Base-by-base conservation (phyloP, 257 asterid species). In the Rehmannia glutinosa region DNA sequence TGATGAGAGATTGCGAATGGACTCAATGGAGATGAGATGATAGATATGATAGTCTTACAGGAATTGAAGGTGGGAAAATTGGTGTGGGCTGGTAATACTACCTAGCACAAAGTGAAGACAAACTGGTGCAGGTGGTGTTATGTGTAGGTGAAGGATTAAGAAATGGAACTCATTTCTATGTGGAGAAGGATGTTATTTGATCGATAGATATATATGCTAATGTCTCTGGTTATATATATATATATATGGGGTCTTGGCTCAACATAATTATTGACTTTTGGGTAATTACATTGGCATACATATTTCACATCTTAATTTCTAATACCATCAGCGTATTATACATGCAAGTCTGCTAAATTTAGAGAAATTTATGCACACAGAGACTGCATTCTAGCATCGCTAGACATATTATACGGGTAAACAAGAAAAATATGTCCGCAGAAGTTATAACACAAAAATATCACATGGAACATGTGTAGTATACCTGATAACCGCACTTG, bases 401-500 rank as follows among this genome's bases (percentile, higher is more conserved):
- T 7, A 36, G 68, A 64, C 17, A 13, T 36, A 59, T 17, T 9
- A 8, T 12, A 54, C 8, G 13, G 45, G 53, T 39, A 33, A 8
- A 32, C 6, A 45, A 25, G 30, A 51, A 60, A 43, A n/a, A 67
- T 46, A 17, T 20, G 46, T 15, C 36, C 35, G 10, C 25, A 54
- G 17, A 42, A 12, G 51, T 39, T 43, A 66, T 20, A 20, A 23
- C 54, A 43, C 3, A 20, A 19, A 70, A 30, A 43, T n/a, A 15
- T 27, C 17, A 41, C 47, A 50, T 13, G 35, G 58, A 72, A 5
- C 15, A 46, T 39, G 52, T 7, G 42, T 28, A 25, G 27, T 52
- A 49, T 68, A 93, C 99, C 87, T 93, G 91, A 74, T 93, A 93
- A 70, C 99, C 99, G 51, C 97, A 93, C 78, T 90, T 90, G 97